phyloP scores from a whole-genome alignment of 345 rosid genomes.

The Moringa oleifera region DNA sequence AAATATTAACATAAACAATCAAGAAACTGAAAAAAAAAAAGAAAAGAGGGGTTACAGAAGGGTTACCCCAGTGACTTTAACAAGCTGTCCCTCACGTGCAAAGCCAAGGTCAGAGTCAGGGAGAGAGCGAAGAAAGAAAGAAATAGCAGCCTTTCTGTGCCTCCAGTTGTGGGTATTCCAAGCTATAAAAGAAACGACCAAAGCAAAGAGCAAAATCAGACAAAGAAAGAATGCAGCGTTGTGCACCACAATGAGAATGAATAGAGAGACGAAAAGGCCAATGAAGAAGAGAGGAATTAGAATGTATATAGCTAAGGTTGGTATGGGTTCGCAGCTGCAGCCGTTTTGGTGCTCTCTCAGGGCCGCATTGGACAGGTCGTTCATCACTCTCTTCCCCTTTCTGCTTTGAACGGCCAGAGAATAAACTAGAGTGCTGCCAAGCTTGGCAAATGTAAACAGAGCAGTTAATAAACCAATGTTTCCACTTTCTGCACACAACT shows the following conservation, averaged over 20 bases:
- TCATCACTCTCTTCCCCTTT: conserved; percentile 32
- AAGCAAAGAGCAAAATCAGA: conserved; percentile 26
- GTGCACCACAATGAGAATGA: conserved; percentile 41
- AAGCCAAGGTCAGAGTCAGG: conserved; percentile 47
- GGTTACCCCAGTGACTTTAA: conserved; percentile 48
- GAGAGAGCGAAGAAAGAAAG: conserved; percentile 30
- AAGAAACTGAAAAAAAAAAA: background rate
- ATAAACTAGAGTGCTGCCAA: no score
- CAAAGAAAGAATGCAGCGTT: conserved; percentile 35
- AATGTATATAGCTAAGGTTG: conserved; percentile 28
- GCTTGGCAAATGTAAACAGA: no score
- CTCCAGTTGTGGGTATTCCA: conserved; percentile 37
- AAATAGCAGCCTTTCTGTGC: conserved; percentile 21
- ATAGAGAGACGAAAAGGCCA: conserved; percentile 33
- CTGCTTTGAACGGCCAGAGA: background rate
- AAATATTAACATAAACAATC: background rate
- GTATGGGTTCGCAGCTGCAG: conserved; percentile 28
- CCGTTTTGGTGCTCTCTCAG: conserved; percentile 25
- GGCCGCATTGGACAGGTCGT: conserved; percentile 40
- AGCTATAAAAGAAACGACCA: conserved; percentile 28
- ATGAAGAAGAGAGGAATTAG: conserved; percentile 25
- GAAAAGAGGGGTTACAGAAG: background rate
- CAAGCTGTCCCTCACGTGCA: conserved; percentile 45
- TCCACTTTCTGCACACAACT: no score
- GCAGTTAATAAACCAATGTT: no score